Evolutionary conservation across 2,329 filamentous ascomycete species (phyloP).

Genomic region (Stachybotrys elegans): DNA sequence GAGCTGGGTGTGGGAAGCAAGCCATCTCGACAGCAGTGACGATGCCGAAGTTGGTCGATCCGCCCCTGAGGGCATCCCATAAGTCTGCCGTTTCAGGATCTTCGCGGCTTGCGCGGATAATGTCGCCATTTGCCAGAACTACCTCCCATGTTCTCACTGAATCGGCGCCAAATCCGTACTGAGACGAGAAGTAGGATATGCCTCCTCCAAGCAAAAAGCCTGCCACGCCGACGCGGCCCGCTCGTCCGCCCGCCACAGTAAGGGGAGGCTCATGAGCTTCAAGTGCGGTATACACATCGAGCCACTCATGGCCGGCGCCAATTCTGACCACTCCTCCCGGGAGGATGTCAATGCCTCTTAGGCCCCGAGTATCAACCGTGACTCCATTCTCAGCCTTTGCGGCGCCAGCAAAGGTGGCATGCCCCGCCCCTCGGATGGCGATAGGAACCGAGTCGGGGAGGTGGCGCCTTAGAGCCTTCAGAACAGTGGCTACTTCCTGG

Average conservation of each 20-base stretch:
- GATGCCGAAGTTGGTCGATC: neutral
- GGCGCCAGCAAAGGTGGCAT: neutral
- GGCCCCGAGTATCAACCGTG: neutral
- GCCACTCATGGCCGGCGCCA: neutral
- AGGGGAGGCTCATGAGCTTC: neutral
- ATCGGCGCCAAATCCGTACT: neutral
- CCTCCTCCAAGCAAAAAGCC: neutral
- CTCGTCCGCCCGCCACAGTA: neutral
- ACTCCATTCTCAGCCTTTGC: neutral
- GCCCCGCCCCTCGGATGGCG: neutral
- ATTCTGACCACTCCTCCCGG: neutral
- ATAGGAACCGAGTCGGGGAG: neutral
- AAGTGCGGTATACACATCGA: neutral
- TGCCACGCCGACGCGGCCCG: neutral
- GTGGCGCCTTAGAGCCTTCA: neutral
- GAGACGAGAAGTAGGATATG: neutral
- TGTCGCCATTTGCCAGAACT: neutral
- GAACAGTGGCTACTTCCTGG: neutral
- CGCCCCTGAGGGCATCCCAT: neutral
- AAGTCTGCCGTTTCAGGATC: neutral
- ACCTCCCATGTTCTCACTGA: neutral
- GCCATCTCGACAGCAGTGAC: neutral
- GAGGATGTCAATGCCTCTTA: neutral
- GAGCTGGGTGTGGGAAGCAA: neutral
- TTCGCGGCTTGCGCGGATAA: neutral